Evolutionary conservation across 305 asterid genomes (phyloP).

Genomic region (Fraxinus baroniana): DNA sequence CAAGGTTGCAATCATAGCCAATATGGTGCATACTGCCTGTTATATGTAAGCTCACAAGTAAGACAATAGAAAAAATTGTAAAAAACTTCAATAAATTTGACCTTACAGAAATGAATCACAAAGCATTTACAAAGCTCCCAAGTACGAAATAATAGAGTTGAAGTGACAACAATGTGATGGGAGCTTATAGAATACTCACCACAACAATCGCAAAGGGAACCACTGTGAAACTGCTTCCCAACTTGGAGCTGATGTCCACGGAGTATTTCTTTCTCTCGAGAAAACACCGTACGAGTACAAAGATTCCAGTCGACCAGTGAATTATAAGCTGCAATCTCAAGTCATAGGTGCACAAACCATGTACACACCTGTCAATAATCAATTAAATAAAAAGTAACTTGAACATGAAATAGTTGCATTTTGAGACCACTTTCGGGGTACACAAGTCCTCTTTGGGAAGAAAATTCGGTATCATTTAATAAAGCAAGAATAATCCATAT

Average conservation of each 20-base stretch:
- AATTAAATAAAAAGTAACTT: constrained; percentile 29
- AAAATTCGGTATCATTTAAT: background rate
- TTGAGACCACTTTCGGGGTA: constrained; percentile 10
- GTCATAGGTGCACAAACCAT: constrained; percentile 47
- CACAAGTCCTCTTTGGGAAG: background rate
- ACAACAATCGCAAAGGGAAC: constrained; percentile 88
- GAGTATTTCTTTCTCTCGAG: constrained; percentile 73
- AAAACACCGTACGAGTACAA: constrained; percentile 79
- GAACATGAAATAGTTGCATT: constrained; percentile 19
- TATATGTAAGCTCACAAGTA: background rate
- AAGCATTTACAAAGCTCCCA: background rate
- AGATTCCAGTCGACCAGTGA: constrained; percentile 95
- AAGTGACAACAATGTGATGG: background rate
- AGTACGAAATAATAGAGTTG: background rate
- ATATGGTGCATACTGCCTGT: constrained; percentile 88
- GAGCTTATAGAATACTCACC: constrained; percentile 51
- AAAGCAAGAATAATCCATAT: background rate
- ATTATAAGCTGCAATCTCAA: constrained; percentile 95
- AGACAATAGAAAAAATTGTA: background rate
- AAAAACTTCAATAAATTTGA: background rate
- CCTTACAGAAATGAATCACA: background rate
- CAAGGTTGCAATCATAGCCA: constrained; percentile 96
- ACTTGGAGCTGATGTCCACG: constrained; percentile 66
- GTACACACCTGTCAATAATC: constrained; percentile 30
- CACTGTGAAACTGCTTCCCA: constrained; percentile 94